Evolutionary conservation across 345 rosid species (phyloP), one percentile per base, ranked within the genome.

Genomic region (Camelina laxa): DNA sequence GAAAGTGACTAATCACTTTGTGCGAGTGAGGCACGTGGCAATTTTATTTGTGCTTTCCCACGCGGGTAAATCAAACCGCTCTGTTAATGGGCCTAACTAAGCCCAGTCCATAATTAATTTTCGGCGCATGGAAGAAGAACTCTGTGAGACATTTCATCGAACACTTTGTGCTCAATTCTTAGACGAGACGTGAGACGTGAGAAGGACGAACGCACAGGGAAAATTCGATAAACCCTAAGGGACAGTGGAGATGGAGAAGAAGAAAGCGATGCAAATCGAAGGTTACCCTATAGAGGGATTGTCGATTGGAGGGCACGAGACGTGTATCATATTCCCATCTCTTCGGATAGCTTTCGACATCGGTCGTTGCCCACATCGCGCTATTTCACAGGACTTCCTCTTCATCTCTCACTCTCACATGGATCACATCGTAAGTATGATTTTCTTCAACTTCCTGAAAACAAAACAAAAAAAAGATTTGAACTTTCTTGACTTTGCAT

Each of bases 321-420:
- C 99, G 19, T 95, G 99, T 85, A 78, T 95, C 59, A 90, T 95
- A 44, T 87, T 95, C 70, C 90, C 97, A 9, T 76, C 91, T 75
- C 91, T 90, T 65, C 79, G 86, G 44, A 41, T 92, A 79, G 92
- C 97, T 57, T 92, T 95, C 73, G 98, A 90, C 67, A 92, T 90
- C 53, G 97, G 99, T 17, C 89, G 93, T 60, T 92, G 94, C 87
- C 99, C 99, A 9, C 92, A 83, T 57, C 97, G 96, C 33, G 97
- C 97, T 6, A 69, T 92, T 75, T 86, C 91, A 74, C 97, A 92
- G 41, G 93, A 95, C 79, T 95, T 92, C 78, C 88, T 95, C 81
- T 85, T 95, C 63, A 89, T 95, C 82, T 90, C 99, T 42, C 97
- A 95, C 55, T 93, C 90, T 58, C 97, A 92, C 82, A 90, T 95